These are phyloP conservation scores for Penicillium steckii DNA, from an alignment of 495 filamentous ascomycete species.

Conservation along the genomic window DNA sequence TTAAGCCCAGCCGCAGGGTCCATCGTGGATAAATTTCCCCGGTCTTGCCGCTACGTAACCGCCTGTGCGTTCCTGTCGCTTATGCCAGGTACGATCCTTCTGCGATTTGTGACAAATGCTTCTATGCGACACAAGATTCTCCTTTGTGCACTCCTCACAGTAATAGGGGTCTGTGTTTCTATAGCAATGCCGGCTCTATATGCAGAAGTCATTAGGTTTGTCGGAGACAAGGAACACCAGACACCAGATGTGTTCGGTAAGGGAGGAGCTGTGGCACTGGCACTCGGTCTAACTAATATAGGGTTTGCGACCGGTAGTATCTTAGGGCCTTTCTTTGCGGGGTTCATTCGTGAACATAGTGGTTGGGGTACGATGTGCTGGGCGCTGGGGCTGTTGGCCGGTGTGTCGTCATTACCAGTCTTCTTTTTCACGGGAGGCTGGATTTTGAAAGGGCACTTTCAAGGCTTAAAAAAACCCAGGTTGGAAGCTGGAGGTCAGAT, in stretches of 20 bases:
- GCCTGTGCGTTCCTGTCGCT: not conserved
- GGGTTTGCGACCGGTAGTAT: conserved; percentile 7
- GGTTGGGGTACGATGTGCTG: conserved; percentile 5
- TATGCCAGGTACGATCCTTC: not conserved
- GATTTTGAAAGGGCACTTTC: too few relatives aligned
- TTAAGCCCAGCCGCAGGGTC: not conserved
- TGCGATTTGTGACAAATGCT: not conserved
- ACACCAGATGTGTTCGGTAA: not conserved
- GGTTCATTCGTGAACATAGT: conserved; percentile 1
- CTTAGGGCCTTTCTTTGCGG: conserved; percentile 4
- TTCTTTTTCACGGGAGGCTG: not conserved
- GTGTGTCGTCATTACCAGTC: not conserved
- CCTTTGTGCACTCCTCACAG: not conserved
- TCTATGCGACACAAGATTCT: not conserved
- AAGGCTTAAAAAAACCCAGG: too few relatives aligned
- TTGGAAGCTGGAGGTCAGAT: too few relatives aligned
- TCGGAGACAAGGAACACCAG: not conserved
- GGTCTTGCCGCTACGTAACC: not conserved
- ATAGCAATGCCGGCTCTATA: not conserved
- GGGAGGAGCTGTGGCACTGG: not conserved
- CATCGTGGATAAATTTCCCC: not conserved
- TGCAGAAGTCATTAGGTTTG: not conserved
- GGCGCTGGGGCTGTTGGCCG: not conserved
- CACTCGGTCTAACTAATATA: not conserved
- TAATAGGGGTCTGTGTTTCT: not conserved